Percentiles rank a stretch among this genome's conserved stretches.
These are phyloP conservation scores for Heimioporus punctisporus DNA, from an alignment of 1,284 basidiomycete species.

Conservation along the genomic window DNA sequence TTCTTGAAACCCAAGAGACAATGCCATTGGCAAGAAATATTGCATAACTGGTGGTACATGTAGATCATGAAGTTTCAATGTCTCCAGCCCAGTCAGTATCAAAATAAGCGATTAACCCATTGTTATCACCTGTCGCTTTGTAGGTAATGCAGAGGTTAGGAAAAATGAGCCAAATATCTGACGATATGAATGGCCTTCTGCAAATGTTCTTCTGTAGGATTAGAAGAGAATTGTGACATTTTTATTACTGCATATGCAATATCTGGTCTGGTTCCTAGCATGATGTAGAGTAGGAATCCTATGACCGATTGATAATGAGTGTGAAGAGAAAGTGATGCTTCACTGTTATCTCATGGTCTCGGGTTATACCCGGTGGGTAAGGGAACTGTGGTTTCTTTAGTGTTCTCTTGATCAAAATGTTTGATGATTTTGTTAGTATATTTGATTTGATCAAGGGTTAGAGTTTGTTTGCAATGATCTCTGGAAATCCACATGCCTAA, in stretches of 20 bases:
- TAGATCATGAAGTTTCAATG: not conserved
- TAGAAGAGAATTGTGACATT: conserved; percentile 1
- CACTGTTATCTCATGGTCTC: not conserved
- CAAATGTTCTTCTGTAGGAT: not conserved
- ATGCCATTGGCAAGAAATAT: not conserved
- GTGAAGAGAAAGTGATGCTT: too few relatives aligned
- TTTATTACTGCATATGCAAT: not conserved
- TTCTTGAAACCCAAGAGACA: not conserved
- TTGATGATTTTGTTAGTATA: not conserved
- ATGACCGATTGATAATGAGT: not conserved
- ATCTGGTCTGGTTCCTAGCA: not conserved
- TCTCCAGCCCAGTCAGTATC: not conserved
- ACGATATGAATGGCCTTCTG: not conserved
- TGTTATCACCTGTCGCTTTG: not conserved
- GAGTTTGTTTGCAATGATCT: not conserved
- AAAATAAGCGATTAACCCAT: not conserved
- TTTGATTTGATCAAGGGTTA: not conserved
- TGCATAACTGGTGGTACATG: not conserved
- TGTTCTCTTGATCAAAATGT: not conserved
- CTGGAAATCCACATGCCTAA: not conserved
- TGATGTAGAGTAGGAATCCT: not conserved
- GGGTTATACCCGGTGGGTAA: not conserved
- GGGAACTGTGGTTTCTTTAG: not conserved
- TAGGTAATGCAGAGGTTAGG: not conserved
- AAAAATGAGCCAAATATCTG: not conserved